Base-by-base conservation (phyloP, 2,329 filamentous ascomycete genomes). In the Pseudodiploospora longispora region DNA sequence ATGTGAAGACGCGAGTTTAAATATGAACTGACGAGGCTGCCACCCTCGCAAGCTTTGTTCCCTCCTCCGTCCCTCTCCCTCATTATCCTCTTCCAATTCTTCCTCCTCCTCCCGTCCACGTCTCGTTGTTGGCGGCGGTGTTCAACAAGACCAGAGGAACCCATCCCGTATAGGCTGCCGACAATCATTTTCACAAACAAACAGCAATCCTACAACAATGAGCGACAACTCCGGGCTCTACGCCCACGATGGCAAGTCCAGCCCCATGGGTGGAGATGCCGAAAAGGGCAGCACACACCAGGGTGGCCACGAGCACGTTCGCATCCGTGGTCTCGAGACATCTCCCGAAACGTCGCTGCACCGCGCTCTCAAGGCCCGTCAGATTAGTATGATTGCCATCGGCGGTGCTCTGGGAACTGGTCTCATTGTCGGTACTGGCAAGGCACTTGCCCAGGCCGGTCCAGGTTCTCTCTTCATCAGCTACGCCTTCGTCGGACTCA, bases 361-460 rank as follows among this genome's bases (percentile, higher is more conserved):
- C 47, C 68, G 71, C n/a, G 72, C 71, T 27, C 70, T 76, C 53
- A 71, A 74, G 59, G 70, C 72, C 19, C 71, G 72, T 7, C 72
- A 76, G 60, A 75, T 76, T 56, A 74, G 70, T 57, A 76, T 76
- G 72, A 75, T 76, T 63, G 84, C 84, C 52, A 84, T 87, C 47
- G 84, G 83, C 56, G 85, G 85, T 60, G 83, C 84, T 49, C 80
- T 87, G 47, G 84, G 79, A 44, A 87, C 83, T 42, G 84, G 84
- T 60, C 70, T 88, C 44, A 84, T 88, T 52, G 83, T 88, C 55
- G 83, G 83, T 50, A 82, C 77, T 34, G 74, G 74, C 47, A 72
- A 71, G 58, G 71, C 72, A 3, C 68, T 76, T 29, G 71, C 70
- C 27, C 67, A 72, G 52, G 70, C 71, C 40, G 73, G 72, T 1